Percentiles rank a stretch among this genome's conserved stretches.
Evolutionary conservation across 2,329 filamentous ascomycete genomes (phyloP).

Genomic region (Aspergillus novoparasiticus): DNA sequence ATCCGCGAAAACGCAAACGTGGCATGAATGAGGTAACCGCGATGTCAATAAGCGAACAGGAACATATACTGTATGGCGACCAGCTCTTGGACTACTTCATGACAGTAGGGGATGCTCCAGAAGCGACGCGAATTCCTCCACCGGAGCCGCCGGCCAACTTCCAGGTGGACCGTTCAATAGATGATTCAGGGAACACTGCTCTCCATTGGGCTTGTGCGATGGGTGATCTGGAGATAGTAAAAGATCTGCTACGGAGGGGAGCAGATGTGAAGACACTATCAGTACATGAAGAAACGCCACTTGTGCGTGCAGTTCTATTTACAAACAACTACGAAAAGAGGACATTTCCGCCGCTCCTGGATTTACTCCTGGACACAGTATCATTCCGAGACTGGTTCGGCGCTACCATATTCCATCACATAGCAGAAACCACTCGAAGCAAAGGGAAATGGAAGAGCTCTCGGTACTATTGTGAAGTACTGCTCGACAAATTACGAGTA

Average conservation of each 20-base stretch:
- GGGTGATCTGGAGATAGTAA: slow-evolving; percentile 91
- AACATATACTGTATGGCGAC: slow-evolving; percentile 89
- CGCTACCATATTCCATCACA: slow-evolving; percentile 91
- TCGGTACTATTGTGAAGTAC: slow-evolving; percentile 88
- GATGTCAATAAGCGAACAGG: slow-evolving; percentile 68
- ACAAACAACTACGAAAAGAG: slow-evolving; percentile 96
- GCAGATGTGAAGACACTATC: slow-evolving; percentile 74
- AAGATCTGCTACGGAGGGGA: slow-evolving; percentile 78
- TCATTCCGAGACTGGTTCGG: slow-evolving; percentile 77
- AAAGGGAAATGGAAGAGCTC: slow-evolving; percentile 87
- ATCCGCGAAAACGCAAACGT: slow-evolving; percentile 75
- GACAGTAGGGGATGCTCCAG: slow-evolving; percentile 74
- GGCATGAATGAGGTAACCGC: slow-evolving; percentile 61
- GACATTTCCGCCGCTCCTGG: slow-evolving; percentile 82
- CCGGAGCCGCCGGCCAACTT: slow-evolving; percentile 84
- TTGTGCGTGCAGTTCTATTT: slow-evolving; percentile 93
- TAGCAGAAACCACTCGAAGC: slow-evolving; percentile 82
- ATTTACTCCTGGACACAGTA: slow-evolving; percentile 80
- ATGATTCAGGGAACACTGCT: slow-evolving; percentile 88
- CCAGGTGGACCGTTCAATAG: slow-evolving; percentile 88
- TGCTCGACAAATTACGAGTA: slow-evolving; percentile 84
- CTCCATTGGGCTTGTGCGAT: slow-evolving; percentile 97
- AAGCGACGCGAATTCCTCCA: slow-evolving; percentile 57
- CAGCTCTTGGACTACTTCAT: slow-evolving; percentile 96
- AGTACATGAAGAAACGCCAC: slow-evolving; percentile 76